These are phyloP conservation scores for Psilocybe mexicana DNA, from an alignment of 1,284 basidiomycete genomes.

Conservation along the genomic window DNA sequence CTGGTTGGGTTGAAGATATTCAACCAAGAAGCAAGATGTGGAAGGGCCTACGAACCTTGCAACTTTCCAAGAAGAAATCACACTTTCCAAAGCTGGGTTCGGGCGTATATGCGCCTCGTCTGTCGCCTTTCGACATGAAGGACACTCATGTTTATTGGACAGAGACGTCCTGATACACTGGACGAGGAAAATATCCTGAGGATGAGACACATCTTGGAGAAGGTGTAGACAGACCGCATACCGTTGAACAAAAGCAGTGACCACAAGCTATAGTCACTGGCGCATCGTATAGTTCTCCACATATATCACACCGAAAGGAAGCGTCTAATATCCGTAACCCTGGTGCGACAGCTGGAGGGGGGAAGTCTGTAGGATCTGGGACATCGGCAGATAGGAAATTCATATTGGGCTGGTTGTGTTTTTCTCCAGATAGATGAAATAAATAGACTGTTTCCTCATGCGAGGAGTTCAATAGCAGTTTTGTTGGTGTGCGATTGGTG, in stretches of 20 bases:
- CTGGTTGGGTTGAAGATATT: conserved; percentile 27
- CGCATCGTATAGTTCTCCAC: conserved; percentile 66
- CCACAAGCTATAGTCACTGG: conserved; percentile 72
- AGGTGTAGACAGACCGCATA: conserved; percentile 34
- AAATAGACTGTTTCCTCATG: too few species aligned
- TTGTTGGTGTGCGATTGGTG: too few species aligned
- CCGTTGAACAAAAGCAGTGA: conserved; percentile 77
- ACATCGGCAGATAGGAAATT: conserved; percentile 39
- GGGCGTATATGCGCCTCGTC: conserved; percentile 60
- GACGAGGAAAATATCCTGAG: conserved; percentile 3
- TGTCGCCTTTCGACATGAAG: conserved; percentile 57
- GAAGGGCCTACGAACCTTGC: conserved; percentile 50
- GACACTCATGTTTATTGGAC: conserved; percentile 59
- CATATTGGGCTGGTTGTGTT: not conserved
- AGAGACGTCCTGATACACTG: conserved; percentile 69
- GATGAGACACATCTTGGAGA: not conserved
- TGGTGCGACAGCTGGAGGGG: conserved; percentile 39
- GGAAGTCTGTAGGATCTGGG: conserved; percentile 70
- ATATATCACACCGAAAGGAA: conserved; percentile 69
- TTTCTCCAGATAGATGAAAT: not conserved
- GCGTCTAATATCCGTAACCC: conserved; percentile 63
- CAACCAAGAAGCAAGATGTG: not conserved
- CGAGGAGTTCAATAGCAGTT: too few species aligned
- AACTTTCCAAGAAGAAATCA: conserved; percentile 59
- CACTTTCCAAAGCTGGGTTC: conserved; percentile 61